Evolutionary conservation across 2,329 filamentous ascomycete genomes (phyloP).

Genomic region (Anisogramma anomala): DNA sequence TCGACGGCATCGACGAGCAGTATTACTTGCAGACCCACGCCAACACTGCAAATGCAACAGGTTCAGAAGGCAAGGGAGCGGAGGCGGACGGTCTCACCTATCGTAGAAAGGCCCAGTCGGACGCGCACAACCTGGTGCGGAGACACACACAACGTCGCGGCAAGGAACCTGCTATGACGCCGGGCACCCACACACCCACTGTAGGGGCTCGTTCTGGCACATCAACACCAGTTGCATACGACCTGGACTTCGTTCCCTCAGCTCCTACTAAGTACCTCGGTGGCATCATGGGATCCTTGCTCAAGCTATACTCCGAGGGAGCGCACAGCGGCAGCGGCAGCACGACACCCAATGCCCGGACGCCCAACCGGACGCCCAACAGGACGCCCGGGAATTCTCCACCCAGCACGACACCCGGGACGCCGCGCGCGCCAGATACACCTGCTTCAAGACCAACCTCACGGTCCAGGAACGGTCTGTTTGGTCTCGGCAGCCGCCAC

Average conservation of each 20-base stretch:
- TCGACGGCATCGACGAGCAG: neutral
- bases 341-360: slow-evolving; percentile 31
- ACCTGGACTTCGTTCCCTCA: slow-evolving; percentile 50
- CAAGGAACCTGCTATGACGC: neutral
- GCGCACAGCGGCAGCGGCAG: slow-evolving; percentile 26
- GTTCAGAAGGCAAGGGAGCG: neutral
- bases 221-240: slow-evolving; percentile 38
- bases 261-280: slow-evolving; percentile 57
- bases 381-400: slow-evolving; percentile 31
- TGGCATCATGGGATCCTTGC: slow-evolving; percentile 59
- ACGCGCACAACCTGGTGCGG: slow-evolving; percentile 11
- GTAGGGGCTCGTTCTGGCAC: slow-evolving; percentile 17
- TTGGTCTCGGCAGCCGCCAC: slow-evolving; percentile 32
- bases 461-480: slow-evolving; percentile 22
- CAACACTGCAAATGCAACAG: neutral
- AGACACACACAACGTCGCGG: slow-evolving; percentile 11
- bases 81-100: slow-evolving; percentile 8
- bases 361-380: slow-evolving; percentile 30
- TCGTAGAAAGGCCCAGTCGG: slow-evolving; percentile 11
- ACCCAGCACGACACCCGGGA: slow-evolving; percentile 26
- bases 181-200: neutral
- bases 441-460: slow-evolving; percentile 18
- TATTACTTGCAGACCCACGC: neutral
- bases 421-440: slow-evolving; percentile 22
- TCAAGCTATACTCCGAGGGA: slow-evolving; percentile 52